Conservation (phyloP, 257 asterid species). For the Nyctanthes arbortristis region DNA sequence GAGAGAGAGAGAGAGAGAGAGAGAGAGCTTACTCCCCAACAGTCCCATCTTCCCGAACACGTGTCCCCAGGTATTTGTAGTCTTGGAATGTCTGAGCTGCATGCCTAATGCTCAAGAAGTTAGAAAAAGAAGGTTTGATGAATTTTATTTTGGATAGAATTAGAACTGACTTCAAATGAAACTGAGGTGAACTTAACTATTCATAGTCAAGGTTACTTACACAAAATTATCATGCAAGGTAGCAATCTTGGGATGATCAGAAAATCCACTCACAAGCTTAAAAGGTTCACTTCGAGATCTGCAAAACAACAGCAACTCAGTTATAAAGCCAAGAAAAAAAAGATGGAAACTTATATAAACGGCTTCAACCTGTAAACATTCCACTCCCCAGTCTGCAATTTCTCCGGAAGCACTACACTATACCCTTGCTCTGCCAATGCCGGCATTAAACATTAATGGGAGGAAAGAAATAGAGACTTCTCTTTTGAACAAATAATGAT, state of each 20-base stretch:
- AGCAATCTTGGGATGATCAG: constrained; percentile 63
- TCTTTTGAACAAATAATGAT: not conserved
- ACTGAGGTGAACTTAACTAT: not conserved
- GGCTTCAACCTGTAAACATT: constrained; percentile 59
- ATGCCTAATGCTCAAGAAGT: constrained; percentile 33
- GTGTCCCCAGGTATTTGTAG: constrained; percentile 59
- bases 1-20: not conserved
- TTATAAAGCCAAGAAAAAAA: not conserved
- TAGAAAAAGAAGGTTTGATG: constrained; percentile 1
- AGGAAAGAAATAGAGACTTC: not conserved
- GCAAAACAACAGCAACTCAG: constrained; percentile 12
- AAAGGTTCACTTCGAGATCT: constrained; percentile 57
- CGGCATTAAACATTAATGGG: constrained; percentile 12
- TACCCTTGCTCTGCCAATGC: constrained; percentile 56
- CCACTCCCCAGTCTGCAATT: constrained; percentile 70
- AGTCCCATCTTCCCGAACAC: constrained; percentile 59
- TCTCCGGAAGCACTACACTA: constrained; percentile 69
- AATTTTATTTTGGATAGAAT: constrained; percentile 1
- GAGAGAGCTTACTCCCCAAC: constrained; percentile 58
- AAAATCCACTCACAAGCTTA: constrained; percentile 46
- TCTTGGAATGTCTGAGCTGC: constrained; percentile 46
- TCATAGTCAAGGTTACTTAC: constrained; percentile 37
- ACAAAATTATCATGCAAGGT: constrained; percentile 68
- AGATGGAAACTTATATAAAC: not conserved
- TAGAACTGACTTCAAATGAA: not conserved